phyloP scores from a whole-genome alignment of 2,329 filamentous ascomycete species.

The Ophiostoma quercus region DNA sequence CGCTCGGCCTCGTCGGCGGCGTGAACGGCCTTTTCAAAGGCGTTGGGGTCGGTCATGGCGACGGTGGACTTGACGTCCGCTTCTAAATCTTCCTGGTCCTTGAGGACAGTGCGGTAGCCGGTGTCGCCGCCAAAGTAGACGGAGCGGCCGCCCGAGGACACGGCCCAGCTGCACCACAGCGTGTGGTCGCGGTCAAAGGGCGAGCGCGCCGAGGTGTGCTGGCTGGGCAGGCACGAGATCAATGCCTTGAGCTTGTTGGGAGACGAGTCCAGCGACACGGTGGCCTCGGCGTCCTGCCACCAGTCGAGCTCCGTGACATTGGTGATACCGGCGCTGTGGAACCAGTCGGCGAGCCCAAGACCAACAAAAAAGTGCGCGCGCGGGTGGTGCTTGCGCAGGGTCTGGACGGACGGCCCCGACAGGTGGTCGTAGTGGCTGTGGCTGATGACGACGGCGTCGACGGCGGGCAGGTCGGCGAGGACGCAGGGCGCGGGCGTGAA shows the following conservation, averaged over 20 bases:
- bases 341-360: conserved; percentile 78
- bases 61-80: conserved; percentile 30
- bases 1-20: conserved; percentile 72
- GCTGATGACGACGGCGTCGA: conserved; percentile 75
- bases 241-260: conserved; percentile 56
- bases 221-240: conserved; percentile 75
- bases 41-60: conserved; percentile 40
- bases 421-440: conserved; percentile 95
- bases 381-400: conserved; percentile 66
- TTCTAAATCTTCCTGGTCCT: conserved; percentile 23
- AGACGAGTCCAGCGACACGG: conserved; percentile 39
- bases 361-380: conserved; percentile 84
- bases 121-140: conserved; percentile 89
- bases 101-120: conserved; percentile 69
- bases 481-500: conserved; percentile 73
- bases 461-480: conserved; percentile 68
- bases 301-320: conserved; percentile 89
- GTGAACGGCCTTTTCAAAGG: conserved; percentile 40
- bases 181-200: conserved; percentile 67
- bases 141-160: conserved; percentile 67
- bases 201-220: conserved; percentile 70
- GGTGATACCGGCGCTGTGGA: conserved; percentile 60
- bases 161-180: conserved; percentile 83
- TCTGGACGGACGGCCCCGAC: conserved; percentile 66
- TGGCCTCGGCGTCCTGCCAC: conserved; percentile 83